phyloP scores from a whole-genome alignment of 164 flowering plant species.

The Paratinospora sagittata region DNA sequence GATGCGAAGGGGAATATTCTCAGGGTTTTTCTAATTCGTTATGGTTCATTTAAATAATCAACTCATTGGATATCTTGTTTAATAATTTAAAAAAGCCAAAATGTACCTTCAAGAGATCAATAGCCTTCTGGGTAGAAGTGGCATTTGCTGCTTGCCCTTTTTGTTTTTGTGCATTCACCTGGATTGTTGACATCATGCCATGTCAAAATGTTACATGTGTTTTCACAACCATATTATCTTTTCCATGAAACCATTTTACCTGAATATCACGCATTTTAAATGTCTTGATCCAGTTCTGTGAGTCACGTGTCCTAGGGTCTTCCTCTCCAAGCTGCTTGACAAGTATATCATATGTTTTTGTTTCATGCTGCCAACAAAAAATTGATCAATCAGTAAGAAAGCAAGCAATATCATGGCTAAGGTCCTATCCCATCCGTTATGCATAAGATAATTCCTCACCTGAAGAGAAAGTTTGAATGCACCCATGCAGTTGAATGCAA shows the following conservation, averaged over 20 bases:
- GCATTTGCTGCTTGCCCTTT: conserved; percentile 75
- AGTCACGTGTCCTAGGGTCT: conserved; percentile 88
- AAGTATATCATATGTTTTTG: conserved; percentile 91
- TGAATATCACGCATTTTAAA: conserved; percentile 90
- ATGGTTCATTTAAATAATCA: neutral
- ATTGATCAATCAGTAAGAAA: neutral
- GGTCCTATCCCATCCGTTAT: neutral
- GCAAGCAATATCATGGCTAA: neutral
- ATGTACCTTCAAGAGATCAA: conserved; percentile 74
- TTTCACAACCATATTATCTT: neutral
- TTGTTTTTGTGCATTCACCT: conserved; percentile 90
- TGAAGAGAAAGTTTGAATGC: conserved; percentile 93
- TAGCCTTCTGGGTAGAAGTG: conserved; percentile 69
- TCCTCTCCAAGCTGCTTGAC: conserved; percentile 97
- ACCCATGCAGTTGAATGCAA: conserved; percentile 96
- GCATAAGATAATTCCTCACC: conserved; percentile 25
- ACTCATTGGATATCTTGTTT: neutral
- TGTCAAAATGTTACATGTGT: neutral
- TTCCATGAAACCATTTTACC: conserved; percentile 30
- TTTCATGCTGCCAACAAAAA: conserved; percentile 69
- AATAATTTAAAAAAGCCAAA: neutral
- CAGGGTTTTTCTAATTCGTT: neutral
- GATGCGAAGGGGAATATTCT: neutral
- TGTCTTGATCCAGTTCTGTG: conserved; percentile 93
- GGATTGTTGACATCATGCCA: conserved; percentile 6